Conservation (phyloP, 306 rosid species). For the Macrotyloma uniflorum region DNA sequence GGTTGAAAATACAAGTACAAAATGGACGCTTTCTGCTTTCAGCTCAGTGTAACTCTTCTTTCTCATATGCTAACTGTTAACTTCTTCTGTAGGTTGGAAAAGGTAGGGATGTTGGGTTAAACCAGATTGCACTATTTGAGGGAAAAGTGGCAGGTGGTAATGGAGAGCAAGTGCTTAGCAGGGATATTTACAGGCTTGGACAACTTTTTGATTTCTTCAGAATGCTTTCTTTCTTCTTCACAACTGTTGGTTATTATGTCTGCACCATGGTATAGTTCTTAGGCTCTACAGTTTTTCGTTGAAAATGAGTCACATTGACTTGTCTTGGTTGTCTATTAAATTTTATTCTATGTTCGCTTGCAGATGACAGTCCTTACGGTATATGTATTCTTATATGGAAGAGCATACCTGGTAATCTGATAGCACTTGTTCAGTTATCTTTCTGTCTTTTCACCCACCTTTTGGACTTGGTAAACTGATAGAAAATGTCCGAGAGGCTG, state of each 20-base stretch:
- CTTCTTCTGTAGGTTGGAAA: constrained; percentile 84
- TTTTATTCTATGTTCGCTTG: constrained; percentile 40
- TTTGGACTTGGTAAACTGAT: not conserved
- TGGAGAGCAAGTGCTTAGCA: constrained; percentile 97
- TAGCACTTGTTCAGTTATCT: constrained; percentile 12
- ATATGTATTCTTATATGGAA: constrained; percentile 87
- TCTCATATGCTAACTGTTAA: constrained; percentile 34
- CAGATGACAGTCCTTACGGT: constrained; percentile 98
- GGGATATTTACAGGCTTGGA: constrained; percentile 92
- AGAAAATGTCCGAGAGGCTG: not conserved
- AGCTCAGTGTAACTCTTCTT: constrained; percentile 14
- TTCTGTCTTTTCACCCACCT: constrained; percentile 4
- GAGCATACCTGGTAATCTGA: constrained; percentile 83
- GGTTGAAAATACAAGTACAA: constrained; percentile 52
- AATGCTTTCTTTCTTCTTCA: constrained; percentile 93
- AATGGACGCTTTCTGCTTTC: constrained; percentile 31
- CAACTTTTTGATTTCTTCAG: constrained; percentile 95
- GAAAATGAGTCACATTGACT: constrained; percentile 25
- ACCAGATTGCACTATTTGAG: constrained; percentile 98
- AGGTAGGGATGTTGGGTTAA: constrained; percentile 98
- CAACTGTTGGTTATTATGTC: constrained; percentile 93
- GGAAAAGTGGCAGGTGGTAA: constrained; percentile 99
- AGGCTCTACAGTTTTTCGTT: not conserved
- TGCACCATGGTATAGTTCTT: constrained; percentile 80
- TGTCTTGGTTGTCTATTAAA: constrained; percentile 16